phyloP scores from a whole-genome alignment of 1,284 basidiomycete genomes.

The Rhodotorula glutinis region DNA sequence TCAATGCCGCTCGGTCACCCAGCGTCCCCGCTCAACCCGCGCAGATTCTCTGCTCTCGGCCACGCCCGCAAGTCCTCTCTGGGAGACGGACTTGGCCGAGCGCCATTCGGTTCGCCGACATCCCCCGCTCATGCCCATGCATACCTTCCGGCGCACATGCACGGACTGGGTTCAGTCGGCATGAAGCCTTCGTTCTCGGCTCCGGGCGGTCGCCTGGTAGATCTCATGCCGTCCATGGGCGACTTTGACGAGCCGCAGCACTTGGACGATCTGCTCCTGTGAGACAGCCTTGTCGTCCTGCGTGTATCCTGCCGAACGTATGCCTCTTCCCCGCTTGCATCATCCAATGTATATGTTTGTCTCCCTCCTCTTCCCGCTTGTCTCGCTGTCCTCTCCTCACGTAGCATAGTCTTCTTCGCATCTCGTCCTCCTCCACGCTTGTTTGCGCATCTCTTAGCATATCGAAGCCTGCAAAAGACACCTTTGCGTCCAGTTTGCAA shows the following conservation, averaged over 20 bases:
- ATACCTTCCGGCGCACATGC: constrained; percentile 2
- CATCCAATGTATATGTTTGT: not conserved
- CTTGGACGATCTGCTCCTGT: constrained; percentile 7
- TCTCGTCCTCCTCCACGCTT: not conserved
- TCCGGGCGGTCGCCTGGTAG: not conserved
- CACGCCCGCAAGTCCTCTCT: constrained; percentile 4
- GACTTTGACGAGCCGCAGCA: not conserved
- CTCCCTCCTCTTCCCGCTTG: not conserved
- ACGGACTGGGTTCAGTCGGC: not conserved
- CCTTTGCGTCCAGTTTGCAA: too few relatives aligned
- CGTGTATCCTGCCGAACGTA: not conserved
- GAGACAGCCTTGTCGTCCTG: not conserved
- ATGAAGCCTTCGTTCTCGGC: constrained; percentile 12
- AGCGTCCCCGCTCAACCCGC: constrained; percentile 14
- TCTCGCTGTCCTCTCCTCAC: too few relatives aligned
- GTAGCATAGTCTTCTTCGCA: too few relatives aligned
- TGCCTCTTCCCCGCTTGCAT: not conserved
- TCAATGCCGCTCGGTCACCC: not conserved
- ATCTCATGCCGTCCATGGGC: not conserved
- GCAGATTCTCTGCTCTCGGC: not conserved
- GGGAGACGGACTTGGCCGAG: constrained; percentile 7
- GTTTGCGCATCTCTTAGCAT: not conserved
- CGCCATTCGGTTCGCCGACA: not conserved
- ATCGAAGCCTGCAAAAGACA: not conserved
- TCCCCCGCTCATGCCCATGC: not conserved